These are phyloP conservation scores for Fraxinus anomala DNA, from an alignment of 257 asterid species.

Conservation along the genomic window DNA sequence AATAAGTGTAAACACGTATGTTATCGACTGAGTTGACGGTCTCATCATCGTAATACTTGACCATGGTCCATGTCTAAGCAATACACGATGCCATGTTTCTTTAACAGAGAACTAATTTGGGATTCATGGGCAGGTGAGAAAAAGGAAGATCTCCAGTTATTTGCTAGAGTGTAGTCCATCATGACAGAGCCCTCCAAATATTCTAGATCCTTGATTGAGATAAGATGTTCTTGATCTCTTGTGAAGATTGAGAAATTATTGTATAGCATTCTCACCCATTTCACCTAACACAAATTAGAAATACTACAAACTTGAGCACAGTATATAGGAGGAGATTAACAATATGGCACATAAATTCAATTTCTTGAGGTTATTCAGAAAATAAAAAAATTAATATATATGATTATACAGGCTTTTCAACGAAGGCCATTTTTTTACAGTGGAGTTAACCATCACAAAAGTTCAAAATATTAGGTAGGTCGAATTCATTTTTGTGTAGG, in stretches of 20 bases:
- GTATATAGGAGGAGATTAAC: no score
- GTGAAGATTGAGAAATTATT: conserved; percentile 37
- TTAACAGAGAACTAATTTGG: conserved; percentile 29
- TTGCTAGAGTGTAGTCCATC: conserved; percentile 26
- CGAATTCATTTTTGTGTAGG: conserved; percentile 13
- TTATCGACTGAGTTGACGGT: no score
- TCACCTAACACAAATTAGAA: conserved; percentile 19
- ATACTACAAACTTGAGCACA: neutral
- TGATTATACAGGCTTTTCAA: no score
- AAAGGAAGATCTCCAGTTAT: conserved; percentile 34
- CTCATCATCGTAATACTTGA: no score
- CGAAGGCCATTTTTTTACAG: no score
- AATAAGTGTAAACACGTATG: conserved; percentile 20
- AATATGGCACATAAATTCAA: no score
- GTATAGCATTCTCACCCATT: conserved; percentile 46
- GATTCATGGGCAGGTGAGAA: conserved; percentile 37
- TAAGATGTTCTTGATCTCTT: conserved; percentile 34
- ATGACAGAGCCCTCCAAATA: conserved; percentile 48
- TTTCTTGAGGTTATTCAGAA: no score
- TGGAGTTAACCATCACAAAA: no score
- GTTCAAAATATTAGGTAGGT: no score
- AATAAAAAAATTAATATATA: no score
- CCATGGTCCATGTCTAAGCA: conserved; percentile 26
- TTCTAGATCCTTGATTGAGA: conserved; percentile 34
- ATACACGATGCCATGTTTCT: conserved; percentile 35